Percentiles rank a stretch among this genome's conserved stretches.
These are phyloP conservation scores for Sordariomycetes sp. DNA, from an alignment of 2,329 filamentous ascomycete species.

Conservation along the genomic window DNA sequence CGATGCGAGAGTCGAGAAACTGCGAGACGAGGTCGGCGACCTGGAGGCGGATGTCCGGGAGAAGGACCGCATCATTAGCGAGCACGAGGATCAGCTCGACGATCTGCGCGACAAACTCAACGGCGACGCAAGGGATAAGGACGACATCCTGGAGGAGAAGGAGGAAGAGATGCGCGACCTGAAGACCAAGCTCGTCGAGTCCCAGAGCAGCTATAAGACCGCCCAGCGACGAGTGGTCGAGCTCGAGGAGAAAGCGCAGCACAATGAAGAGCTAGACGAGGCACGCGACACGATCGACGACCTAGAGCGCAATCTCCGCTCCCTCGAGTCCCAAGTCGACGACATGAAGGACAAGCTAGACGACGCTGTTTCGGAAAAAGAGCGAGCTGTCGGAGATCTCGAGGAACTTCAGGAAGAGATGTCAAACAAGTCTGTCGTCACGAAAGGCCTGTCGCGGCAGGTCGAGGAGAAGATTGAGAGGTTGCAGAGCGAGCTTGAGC, in stretches of 20 bases:
- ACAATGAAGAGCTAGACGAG: conserved; percentile 40
- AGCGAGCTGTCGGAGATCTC: conserved; percentile 47
- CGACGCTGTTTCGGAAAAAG: conserved; percentile 41
- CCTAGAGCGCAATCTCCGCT: conserved; percentile 42
- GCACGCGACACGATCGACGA: conserved; percentile 48
- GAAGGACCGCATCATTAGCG: conserved; percentile 62
- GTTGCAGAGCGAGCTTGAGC: conserved; percentile 56
- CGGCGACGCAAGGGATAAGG: conserved; percentile 31
- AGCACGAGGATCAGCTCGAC: conserved; percentile 67
- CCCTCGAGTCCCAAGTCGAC: conserved; percentile 41
- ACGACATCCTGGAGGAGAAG: conserved; percentile 44
- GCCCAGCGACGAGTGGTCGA: conserved; percentile 38
- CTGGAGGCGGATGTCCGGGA: conserved; percentile 66
- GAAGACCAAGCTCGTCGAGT: conserved; percentile 32
- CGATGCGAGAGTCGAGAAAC: conserved; percentile 49
- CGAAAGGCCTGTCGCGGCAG: conserved; percentile 64
- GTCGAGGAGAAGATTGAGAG: conserved; percentile 60
- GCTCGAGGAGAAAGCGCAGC: conserved; percentile 38
- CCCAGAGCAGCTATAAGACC: conserved; percentile 48
- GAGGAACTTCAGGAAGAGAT: conserved; percentile 66
- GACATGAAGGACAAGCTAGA: conserved; percentile 44
- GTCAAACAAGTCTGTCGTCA: conserved; percentile 67
- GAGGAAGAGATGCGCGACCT: conserved; percentile 40
- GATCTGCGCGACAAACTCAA: conserved; percentile 46
- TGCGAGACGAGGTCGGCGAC: conserved; percentile 66